These are phyloP conservation scores for Cercospora zeae-maydis DNA, from an alignment of 2,329 filamentous ascomycete species.

Conservation along the genomic window DNA sequence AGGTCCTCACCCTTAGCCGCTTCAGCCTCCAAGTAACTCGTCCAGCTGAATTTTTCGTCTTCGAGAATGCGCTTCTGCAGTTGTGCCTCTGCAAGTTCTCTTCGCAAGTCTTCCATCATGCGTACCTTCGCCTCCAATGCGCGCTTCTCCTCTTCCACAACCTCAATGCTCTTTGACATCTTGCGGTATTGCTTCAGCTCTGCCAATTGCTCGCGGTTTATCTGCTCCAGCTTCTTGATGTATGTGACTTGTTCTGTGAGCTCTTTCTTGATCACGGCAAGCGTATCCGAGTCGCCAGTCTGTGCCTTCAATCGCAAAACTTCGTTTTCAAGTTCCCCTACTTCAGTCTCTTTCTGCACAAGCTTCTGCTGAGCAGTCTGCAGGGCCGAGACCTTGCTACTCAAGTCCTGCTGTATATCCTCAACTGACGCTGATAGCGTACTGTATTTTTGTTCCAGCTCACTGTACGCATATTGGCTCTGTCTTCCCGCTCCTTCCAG, in stretches of 20 bases:
- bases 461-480: constrained; percentile 55
- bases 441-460: constrained; percentile 59
- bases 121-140: constrained; percentile 73
- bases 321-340: constrained; percentile 75
- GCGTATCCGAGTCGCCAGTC: constrained; percentile 78
- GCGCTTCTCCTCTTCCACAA: constrained; percentile 93
- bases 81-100: constrained; percentile 73
- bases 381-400: constrained; percentile 54
- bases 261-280: constrained; percentile 81
- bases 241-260: constrained; percentile 89
- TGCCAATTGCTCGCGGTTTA: constrained; percentile 71
- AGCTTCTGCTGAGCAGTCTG: constrained; percentile 64
- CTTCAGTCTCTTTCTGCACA: constrained; percentile 64
- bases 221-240: constrained; percentile 76
- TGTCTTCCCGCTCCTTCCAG: constrained; percentile 67
- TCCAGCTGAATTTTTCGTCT: constrained; percentile 84
- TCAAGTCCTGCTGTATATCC: constrained; percentile 59
- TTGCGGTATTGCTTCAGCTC: constrained; percentile 82
- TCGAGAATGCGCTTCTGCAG: constrained; percentile 83
- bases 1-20: constrained; percentile 56
- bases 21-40: constrained; percentile 73
- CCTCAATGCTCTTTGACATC: constrained; percentile 78
- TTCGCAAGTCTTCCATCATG: constrained; percentile 67
- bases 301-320: constrained; percentile 80
- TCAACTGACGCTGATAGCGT: constrained; percentile 52